A percentile compares a stretch with the other conserved stretches of the same genome.
phyloP scores from a whole-genome alignment of 768 basidiomycete genomes.

The Cantharellus anzutake region DNA sequence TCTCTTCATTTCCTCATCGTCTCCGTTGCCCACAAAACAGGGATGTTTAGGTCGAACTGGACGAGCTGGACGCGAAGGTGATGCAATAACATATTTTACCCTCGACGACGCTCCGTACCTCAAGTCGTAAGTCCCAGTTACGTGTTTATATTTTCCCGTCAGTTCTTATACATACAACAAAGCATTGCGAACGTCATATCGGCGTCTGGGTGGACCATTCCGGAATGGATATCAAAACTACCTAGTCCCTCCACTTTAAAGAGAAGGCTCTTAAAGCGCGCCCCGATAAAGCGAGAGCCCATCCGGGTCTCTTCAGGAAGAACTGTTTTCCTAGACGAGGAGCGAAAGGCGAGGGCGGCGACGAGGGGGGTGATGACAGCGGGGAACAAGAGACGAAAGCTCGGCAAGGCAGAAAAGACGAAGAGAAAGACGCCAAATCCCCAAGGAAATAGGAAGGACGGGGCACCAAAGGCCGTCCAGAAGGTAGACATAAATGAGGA shows the following conservation, averaged over 20 bases:
- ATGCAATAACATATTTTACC: slow-evolving; percentile 91
- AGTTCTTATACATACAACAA: background rate
- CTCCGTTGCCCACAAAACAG: background rate
- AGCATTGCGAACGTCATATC: slow-evolving; percentile 66
- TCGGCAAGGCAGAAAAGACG: slow-evolving; percentile 15
- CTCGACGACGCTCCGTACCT: slow-evolving; percentile 82
- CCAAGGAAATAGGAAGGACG: background rate
- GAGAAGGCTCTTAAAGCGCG: slow-evolving; percentile 67
- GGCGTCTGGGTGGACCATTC: slow-evolving; percentile 36
- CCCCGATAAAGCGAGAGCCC: slow-evolving; percentile 36
- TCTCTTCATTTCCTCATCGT: background rate
- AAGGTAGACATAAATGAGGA: background rate
- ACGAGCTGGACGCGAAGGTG: slow-evolving; percentile 78
- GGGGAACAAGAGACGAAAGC: slow-evolving; percentile 49
- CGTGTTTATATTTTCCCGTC: slow-evolving; percentile 2
- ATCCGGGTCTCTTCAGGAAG: slow-evolving; percentile 26
- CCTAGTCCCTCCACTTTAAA: slow-evolving; percentile 84
- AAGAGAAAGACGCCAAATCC: too few species aligned
- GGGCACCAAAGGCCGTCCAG: background rate
- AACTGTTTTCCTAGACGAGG: too few species aligned
- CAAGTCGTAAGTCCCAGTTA: slow-evolving; percentile 42
- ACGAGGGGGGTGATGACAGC: slow-evolving; percentile 69
- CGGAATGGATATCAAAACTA: slow-evolving; percentile 84
- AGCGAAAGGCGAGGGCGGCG: slow-evolving; percentile 44
- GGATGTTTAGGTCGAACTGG: slow-evolving; percentile 62